A percentile compares a stretch with the other conserved stretches of the same genome.
Evolutionary conservation across 78 protist genomes (phyloP).

Genomic region (Dictyostelium intermedium): DNA sequence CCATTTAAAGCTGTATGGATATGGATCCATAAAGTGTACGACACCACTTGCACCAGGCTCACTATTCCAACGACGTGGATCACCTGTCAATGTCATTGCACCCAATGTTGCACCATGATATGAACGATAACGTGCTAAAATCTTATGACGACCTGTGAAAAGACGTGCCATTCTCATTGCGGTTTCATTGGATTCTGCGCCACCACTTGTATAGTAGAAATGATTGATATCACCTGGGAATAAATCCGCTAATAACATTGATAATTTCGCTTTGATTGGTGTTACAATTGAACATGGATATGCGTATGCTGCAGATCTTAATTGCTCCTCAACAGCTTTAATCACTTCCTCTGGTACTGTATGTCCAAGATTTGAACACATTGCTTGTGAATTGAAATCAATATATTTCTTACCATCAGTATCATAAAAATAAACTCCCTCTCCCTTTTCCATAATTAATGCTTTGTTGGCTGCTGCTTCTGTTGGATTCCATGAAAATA

Average conservation of each 20-base stretch:
- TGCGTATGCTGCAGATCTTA: constrained; percentile 60
- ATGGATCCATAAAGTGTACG: constrained; percentile 71
- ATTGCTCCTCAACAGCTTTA: constrained; percentile 60
- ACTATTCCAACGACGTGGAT: constrained; percentile 77
- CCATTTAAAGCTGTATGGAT: constrained; percentile 51
- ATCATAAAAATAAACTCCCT: constrained; percentile 81
- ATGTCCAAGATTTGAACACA: constrained; percentile 83
- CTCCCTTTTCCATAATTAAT: constrained; percentile 52
- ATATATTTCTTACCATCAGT: constrained; percentile 73
- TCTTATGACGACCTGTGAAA: constrained; percentile 78
- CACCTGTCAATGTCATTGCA: constrained; percentile 81
- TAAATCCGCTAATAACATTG: constrained; percentile 72
- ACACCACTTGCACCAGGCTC: constrained; percentile 65
- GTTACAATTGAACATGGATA: constrained; percentile 71
- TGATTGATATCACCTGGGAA: constrained; percentile 79
- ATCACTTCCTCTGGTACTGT: constrained; percentile 72
- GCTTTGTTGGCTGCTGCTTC: constrained; percentile 54
- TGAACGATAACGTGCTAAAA: constrained; percentile 83
- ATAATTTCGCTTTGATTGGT: constrained; percentile 61
- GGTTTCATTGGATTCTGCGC: constrained; percentile 83
- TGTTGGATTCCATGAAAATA: constrained; percentile 78
- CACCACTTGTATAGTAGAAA: constrained; percentile 74
- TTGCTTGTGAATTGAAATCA: constrained; percentile 85
- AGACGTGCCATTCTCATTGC: constrained; percentile 83
- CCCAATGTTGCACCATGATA: constrained; percentile 85